Base-by-base conservation (phyloP, 768 basidiomycete species). In the Tylopilus vinaceipallidus region DNA sequence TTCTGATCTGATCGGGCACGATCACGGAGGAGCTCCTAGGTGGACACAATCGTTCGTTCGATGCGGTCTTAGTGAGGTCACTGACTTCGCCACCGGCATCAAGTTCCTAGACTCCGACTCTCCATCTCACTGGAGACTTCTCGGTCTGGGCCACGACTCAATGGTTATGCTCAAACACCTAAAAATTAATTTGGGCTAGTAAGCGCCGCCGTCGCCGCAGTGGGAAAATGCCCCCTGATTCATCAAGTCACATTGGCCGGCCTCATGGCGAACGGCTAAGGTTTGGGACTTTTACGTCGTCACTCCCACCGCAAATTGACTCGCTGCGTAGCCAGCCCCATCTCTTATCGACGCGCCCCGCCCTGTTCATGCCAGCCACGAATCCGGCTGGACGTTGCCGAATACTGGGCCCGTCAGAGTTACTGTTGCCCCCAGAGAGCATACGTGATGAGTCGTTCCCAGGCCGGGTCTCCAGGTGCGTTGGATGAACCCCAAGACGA, bases 391-490 rank as follows among this genome's bases (percentile, higher is more conserved):
- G 16, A 37, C 35, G 16, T 9, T 38, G 17, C 22, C 9, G 11
- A 37, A 26, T 13, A 4, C 19, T 26, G 22, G 24, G n/a, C 11
- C 27, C 17, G n/a, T 16, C 6, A 37, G 29, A 27, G 6, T 23
- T 27, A 27, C 27, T 29, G 27, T 29, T 43, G 17, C n/a, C 26
- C 14, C 32, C 16, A 30, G 19, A 33, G 38, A 42, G 13, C 45
- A 20, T 4, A 46, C 32, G n/a, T 3, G n/a, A 63, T 58, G 59
- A 52, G 4, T 16, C 48, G 9, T 34, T 39, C 62, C 4, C 48
- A 50, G 37, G 48, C 24, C 36, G 42, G 24, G 33, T 49, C 37
- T 16, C 47, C 26, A 50, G 61, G 61, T 62, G 27, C 23, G 62
- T 42, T 19, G 10, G 27, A 40, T 27, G 10, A 17, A 41, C 27